Base-by-base conservation (phyloP, 345 rosid species). In the Excoecaria cochinchinensis region DNA sequence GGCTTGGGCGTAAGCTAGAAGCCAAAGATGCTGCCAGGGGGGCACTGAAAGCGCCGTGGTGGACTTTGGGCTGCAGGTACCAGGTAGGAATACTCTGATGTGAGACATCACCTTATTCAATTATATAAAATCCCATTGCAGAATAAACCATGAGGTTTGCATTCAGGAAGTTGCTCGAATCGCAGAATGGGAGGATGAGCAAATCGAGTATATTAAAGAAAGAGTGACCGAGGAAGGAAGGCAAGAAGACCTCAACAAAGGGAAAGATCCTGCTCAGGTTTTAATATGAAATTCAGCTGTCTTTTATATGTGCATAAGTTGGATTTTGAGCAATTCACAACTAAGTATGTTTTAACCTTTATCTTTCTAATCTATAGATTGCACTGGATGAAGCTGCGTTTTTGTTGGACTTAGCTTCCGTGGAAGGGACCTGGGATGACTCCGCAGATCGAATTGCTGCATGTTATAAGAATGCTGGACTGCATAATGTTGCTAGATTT, bases 1-100 rank as follows among this genome's bases (percentile, higher is more conserved):
- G 82, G 69, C 31, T 70, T 36, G 82, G 78, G 16, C 82, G 68
- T 55, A 74, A 31, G 71, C 67, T 74, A 55, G 75, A 79, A 68
- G 82, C 82, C 58, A 79, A 79, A 74, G 82, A 79, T 74, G 82
- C 82, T 42, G 82, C 75, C 14, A 70, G 82, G 53, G 82, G 82
- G 7, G 78, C 82, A 24, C 48, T 79, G 72, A 79, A 74, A 47
- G 70, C 82, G 31, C 82, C 82, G 31, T 79, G 82, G 82, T 79
- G 82, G 82, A 79, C 82, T 46, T 70, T 79, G 8, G 82, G 82
- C 57, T 79, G 82, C 71, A 56, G 61, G 39, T 74, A 74, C 66
- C 38, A 74, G 75, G 82, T 75, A 46, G 9, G 52, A 12, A 9
- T 47, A 4, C 67, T 4, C 42, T 21, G 57, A 55, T 14, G 61